Evolutionary conservation across 1,284 basidiomycete species (phyloP).

Genomic region (Porodaedalea pini): DNA sequence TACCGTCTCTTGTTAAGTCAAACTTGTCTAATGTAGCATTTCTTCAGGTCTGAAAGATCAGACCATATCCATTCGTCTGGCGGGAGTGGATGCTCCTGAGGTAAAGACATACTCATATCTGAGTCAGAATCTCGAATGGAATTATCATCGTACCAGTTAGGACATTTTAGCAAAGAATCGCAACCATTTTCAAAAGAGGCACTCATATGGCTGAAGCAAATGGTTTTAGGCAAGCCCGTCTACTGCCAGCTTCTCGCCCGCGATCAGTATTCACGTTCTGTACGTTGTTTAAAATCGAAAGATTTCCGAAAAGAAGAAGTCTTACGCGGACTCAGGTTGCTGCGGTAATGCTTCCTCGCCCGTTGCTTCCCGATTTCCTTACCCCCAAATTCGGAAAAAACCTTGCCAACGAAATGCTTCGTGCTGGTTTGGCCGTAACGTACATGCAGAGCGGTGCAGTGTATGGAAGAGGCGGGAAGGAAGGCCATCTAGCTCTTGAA

Average conservation of each 20-base stretch:
- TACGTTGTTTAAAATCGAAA: conserved; percentile 34
- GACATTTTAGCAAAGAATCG: conserved; percentile 75
- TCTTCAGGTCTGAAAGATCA: conserved; percentile 65
- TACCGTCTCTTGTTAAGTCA: background rate
- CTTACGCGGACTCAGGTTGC: conserved; percentile 53
- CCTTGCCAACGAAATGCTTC: conserved; percentile 75
- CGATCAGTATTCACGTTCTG: conserved; percentile 82
- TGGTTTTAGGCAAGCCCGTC: conserved; percentile 53
- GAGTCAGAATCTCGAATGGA: no score
- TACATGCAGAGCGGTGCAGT: conserved; percentile 78
- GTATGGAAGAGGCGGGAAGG: conserved; percentile 67
- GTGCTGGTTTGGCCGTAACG: conserved; percentile 67
- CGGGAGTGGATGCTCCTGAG: conserved; percentile 89
- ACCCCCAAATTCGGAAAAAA: conserved; percentile 42
- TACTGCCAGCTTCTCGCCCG: conserved; percentile 68
- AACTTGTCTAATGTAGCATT: background rate
- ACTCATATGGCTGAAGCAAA: conserved; percentile 64
- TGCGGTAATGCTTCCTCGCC: conserved; percentile 47
- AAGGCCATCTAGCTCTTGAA: conserved; percentile 57
- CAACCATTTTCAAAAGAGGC: conserved; percentile 74
- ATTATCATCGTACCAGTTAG: conserved; percentile 39
- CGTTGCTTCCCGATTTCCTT: conserved; percentile 47
- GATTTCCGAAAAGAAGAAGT: background rate
- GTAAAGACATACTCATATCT: conserved; percentile 34
- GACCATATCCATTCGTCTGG: conserved; percentile 81